A percentile compares a stretch with the other conserved stretches of the same genome.
Evolutionary conservation across 2,329 filamentous ascomycete species (phyloP).

Genomic region (Neonectria coccinea): DNA sequence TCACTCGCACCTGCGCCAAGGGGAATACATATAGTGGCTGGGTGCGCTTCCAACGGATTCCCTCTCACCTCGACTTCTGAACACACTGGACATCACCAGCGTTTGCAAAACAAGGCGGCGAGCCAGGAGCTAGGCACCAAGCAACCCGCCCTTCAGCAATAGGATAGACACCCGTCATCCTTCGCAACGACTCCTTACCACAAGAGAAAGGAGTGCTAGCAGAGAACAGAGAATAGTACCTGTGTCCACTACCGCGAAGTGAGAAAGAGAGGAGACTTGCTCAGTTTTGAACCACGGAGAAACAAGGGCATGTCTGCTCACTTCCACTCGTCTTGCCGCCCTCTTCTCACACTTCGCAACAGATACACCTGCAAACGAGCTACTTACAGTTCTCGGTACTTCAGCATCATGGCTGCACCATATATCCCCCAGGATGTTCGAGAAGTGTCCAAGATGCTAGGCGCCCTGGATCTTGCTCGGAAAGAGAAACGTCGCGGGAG

Average conservation of each 20-base stretch:
- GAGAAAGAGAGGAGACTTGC: neutral
- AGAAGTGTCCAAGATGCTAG: slow-evolving; percentile 74
- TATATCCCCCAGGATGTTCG: slow-evolving; percentile 76
- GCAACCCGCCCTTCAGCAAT: neutral
- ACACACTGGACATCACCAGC: neutral
- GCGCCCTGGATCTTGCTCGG: slow-evolving; percentile 68
- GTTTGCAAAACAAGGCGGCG: neutral
- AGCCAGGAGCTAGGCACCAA: neutral
- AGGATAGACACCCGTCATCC: neutral
- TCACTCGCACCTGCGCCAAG: neutral
- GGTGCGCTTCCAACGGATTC: neutral
- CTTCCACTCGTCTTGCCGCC: neutral
- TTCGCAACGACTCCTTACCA: neutral
- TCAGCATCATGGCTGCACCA: slow-evolving; percentile 59
- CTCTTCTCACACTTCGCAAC: slow-evolving; percentile 15
- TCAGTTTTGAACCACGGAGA: neutral
- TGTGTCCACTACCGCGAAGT: neutral
- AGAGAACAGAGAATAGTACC: neutral
- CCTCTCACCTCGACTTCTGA: neutral
- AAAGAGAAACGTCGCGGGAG: slow-evolving; percentile 68
- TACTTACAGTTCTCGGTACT: neutral
- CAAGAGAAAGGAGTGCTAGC: neutral
- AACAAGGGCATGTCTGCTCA: slow-evolving; percentile 6
- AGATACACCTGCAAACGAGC: slow-evolving; percentile 11
- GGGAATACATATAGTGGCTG: neutral